Evolutionary conservation across 805 yeast genomes (phyloP).

Genomic region (Candida verbasci): DNA sequence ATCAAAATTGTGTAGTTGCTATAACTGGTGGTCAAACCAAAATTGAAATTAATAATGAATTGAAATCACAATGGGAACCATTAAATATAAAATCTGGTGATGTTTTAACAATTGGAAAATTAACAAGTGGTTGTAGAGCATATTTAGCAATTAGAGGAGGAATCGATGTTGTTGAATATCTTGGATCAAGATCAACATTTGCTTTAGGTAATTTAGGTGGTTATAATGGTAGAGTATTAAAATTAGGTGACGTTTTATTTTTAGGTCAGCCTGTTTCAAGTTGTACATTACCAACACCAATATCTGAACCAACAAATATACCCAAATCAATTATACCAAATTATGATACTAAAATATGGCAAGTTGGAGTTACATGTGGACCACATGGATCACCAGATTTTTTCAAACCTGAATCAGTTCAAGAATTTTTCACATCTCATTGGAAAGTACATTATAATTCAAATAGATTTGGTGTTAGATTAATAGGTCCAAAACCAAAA

Average conservation of each 20-base stretch:
- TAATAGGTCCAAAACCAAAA: conserved; percentile 91
- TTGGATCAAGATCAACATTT: conserved; percentile 95
- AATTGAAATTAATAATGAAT: conserved; percentile 61
- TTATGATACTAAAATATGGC: conserved; percentile 59
- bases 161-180: conserved; percentile 86
- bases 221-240: conserved; percentile 85
- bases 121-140: conserved; percentile 79
- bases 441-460: conserved; percentile 98
- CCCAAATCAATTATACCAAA: conserved; percentile 56
- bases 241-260: conserved; percentile 88
- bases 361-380: conserved; percentile 90
- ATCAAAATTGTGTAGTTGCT: conserved; percentile 70
- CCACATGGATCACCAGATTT: conserved; percentile 98
- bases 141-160: conserved; percentile 91
- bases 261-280: conserved; percentile 72
- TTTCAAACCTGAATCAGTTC: conserved; percentile 70
- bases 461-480: conserved; percentile 91
- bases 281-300: conserved; percentile 72
- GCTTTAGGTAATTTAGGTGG: conserved; percentile 95
- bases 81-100: conserved; percentile 69
- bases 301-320: conserved; percentile 54
- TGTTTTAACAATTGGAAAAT: conserved; percentile 73
- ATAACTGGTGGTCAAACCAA: conserved; percentile 82
- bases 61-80: conserved; percentile 69
- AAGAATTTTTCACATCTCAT: conserved; percentile 65